Percentiles rank a stretch among this genome's conserved stretches.
These are phyloP conservation scores for Avena eriantha DNA, from an alignment of 176 grass and related monocot genomes.

Conservation along the genomic window DNA sequence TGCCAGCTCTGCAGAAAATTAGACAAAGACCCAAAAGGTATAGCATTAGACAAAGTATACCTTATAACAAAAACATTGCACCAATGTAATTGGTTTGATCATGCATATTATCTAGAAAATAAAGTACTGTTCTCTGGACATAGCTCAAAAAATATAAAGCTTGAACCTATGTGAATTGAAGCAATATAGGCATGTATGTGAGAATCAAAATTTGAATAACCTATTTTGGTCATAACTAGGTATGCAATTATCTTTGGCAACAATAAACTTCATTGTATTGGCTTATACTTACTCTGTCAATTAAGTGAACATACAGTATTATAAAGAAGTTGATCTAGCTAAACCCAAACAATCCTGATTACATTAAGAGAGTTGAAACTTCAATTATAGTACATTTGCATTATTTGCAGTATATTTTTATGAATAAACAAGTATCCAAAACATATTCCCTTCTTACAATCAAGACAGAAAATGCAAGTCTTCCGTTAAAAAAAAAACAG, in stretches of 20 bases:
- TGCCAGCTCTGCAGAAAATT: conserved; percentile 4
- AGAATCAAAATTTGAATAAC: background rate
- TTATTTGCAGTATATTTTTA: background rate
- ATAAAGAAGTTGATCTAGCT: conserved; percentile 5
- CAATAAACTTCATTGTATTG: background rate
- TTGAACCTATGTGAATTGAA: conserved; percentile 1
- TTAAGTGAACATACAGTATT: background rate
- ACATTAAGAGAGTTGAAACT: background rate
- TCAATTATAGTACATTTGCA: background rate
- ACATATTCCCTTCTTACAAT: background rate
- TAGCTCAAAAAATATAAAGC: background rate
- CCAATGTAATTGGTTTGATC: background rate
- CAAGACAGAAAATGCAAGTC: background rate
- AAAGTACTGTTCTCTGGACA: background rate
- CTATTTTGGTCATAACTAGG: background rate
- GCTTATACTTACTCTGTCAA: background rate
- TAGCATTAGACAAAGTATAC: conserved; percentile 1
- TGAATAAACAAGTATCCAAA: conserved; percentile 12
- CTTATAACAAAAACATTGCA: background rate
- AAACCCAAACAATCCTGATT: background rate
- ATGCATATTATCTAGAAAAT: background rate
- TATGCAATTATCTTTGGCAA: background rate
- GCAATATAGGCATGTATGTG: conserved; percentile 13
- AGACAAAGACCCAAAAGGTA: conserved; percentile 5
- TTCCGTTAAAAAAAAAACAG: background rate